Conservation (phyloP, 495 filamentous ascomycete genomes). For the Cenococcum geophilum region DNA sequence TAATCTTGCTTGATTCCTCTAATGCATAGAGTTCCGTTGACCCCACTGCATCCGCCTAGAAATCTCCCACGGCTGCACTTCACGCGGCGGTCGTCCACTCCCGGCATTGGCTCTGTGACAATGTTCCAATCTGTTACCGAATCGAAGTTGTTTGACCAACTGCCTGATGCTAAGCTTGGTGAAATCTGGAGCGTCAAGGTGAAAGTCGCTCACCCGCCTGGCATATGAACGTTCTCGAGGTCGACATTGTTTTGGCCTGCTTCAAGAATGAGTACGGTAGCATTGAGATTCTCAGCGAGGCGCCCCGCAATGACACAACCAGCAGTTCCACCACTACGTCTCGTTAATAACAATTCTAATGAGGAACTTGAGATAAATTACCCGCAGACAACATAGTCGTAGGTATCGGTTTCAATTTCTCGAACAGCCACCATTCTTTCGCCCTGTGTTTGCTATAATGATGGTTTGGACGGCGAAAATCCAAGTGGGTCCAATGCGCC, state of each 20-base stretch:
- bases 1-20: constrained; percentile 56
- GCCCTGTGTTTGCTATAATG: no score
- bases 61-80: constrained; percentile 46
- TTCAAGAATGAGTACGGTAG: constrained; percentile 46
- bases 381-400: constrained; percentile 39
- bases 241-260: constrained; percentile 40
- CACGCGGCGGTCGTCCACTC: constrained; percentile 19
- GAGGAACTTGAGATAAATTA: not conserved
- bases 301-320: constrained; percentile 48
- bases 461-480: no score
- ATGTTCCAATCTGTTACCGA: constrained; percentile 26
- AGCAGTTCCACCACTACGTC: constrained; percentile 40
- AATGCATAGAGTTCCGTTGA: constrained; percentile 59
- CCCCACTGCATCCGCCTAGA: constrained; percentile 54
- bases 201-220: constrained; percentile 19
- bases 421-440: no score
- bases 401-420: not conserved
- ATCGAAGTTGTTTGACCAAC: no score
- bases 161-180: no score
- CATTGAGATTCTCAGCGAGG: constrained; percentile 44
- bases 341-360: constrained; percentile 7
- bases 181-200: not conserved
- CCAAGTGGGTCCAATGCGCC: no score
- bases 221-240: constrained; percentile 28
- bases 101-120: constrained; percentile 20